phyloP scores from a whole-genome alignment of 1,139 yeast species.

The Taiozyma sp. region DNA sequence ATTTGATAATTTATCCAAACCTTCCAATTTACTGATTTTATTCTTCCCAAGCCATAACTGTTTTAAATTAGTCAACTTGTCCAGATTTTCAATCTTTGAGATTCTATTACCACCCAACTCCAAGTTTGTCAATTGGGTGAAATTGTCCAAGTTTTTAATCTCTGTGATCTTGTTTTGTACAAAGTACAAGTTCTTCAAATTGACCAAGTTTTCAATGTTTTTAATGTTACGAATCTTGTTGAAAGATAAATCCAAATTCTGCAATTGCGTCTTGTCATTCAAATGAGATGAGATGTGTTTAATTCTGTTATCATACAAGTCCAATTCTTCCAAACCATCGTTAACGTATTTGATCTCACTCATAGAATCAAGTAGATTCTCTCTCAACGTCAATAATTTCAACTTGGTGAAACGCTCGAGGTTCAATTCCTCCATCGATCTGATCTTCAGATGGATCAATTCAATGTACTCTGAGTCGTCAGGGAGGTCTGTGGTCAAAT shows the following conservation, averaged over 20 bases:
- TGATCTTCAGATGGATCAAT: conserved; percentile 72
- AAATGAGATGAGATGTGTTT: conserved; percentile 72
- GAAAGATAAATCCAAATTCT: conserved; percentile 75
- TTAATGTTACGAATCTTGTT: conserved; percentile 86
- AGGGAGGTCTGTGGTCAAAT: conserved; percentile 57
- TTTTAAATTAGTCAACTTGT: conserved; percentile 46
- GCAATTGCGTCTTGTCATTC: conserved; percentile 52
- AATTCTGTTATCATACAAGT: conserved; percentile 87
- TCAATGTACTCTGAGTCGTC: conserved; percentile 65
- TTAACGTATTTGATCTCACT: conserved; percentile 61
- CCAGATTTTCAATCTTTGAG: conserved; percentile 49
- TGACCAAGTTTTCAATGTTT: conserved; percentile 58
- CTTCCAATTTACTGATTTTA: conserved; percentile 59
- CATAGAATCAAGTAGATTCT: conserved; percentile 71
- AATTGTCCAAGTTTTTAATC: conserved; percentile 59
- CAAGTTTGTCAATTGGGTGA: conserved; percentile 57
- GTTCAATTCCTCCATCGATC: conserved; percentile 59
- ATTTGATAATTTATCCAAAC: conserved; percentile 54
- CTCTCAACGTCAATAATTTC: conserved; percentile 69
- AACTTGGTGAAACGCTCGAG: conserved; percentile 53
- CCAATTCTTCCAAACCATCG: conserved; percentile 67
- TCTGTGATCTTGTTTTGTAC: conserved; percentile 83
- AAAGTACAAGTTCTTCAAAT: conserved; percentile 67
- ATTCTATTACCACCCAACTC: conserved; percentile 93
- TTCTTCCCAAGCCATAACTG: conserved; percentile 96